A percentile compares a stretch with the other conserved stretches of the same genome.
Conservation (phyloP, 495 filamentous ascomycete genomes). For the Penicillium diatomitis region DNA sequence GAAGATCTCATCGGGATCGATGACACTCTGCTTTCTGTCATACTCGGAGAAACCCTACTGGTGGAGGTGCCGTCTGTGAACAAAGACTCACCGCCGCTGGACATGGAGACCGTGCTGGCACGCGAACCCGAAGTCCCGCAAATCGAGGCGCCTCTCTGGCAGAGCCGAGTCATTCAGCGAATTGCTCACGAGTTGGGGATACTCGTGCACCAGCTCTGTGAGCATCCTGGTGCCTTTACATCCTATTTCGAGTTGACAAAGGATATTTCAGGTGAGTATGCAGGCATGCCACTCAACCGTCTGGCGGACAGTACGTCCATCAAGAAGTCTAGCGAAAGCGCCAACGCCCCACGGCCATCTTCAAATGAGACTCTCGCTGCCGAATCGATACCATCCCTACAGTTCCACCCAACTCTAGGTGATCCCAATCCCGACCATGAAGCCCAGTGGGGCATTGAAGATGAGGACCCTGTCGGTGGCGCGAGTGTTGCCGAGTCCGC, state of each 20-base stretch:
- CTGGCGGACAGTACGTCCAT: slow-evolving; percentile 18
- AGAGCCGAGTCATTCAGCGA: slow-evolving; percentile 67
- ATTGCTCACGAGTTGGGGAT: slow-evolving; percentile 80
- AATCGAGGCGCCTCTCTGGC: slow-evolving; percentile 51
- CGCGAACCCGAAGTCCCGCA: slow-evolving; percentile 26
- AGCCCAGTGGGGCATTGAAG: slow-evolving; percentile 61
- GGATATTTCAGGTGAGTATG: slow-evolving; percentile 39
- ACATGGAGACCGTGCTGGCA: slow-evolving; percentile 28
- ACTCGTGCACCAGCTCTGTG: slow-evolving; percentile 72
- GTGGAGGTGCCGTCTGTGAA: slow-evolving; percentile 3
- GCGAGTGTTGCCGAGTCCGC: slow-evolving; percentile 21
- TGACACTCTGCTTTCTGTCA: slow-evolving; percentile 68
- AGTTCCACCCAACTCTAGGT: slow-evolving; percentile 38
- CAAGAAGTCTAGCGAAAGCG: slow-evolving; percentile 4
- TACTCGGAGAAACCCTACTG: slow-evolving; percentile 78
- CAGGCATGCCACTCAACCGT: slow-evolving; percentile 39
- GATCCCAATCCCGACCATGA: slow-evolving; percentile 39
- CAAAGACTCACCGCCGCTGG: slow-evolving; percentile 3
- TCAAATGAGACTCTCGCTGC: slow-evolving; percentile 13
- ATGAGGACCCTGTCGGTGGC: slow-evolving; percentile 36
- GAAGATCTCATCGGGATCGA: slow-evolving; percentile 87
- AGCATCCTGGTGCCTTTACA: slow-evolving; percentile 73
- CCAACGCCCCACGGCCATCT: slow-evolving; percentile 5
- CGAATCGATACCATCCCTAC: slow-evolving; percentile 29
- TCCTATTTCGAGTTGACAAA: slow-evolving; percentile 50